Evolutionary conservation across 257 asterid genomes (phyloP).

Genomic region (Nicotiana paniculata): DNA sequence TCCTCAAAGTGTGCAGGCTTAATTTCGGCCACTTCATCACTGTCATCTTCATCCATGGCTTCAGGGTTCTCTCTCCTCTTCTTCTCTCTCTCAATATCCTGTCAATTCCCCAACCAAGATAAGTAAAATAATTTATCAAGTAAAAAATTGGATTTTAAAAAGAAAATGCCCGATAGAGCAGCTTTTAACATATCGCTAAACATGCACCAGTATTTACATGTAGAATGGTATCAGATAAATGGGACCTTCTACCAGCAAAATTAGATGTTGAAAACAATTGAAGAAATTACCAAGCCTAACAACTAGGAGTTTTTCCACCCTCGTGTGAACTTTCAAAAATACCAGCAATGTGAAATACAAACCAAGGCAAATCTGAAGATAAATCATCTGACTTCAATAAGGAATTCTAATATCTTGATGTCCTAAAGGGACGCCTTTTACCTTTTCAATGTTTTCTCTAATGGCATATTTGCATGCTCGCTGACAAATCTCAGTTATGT

Average conservation of each 20-base stretch:
- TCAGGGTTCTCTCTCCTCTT: conserved; percentile 56
- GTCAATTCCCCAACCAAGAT: background rate
- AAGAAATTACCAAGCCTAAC: background rate
- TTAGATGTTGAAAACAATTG: background rate
- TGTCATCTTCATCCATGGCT: conserved; percentile 79
- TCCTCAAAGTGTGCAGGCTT: conserved; percentile 78
- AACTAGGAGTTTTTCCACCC: background rate
- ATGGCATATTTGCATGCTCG: conserved; percentile 91
- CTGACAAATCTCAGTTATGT: conserved; percentile 85
- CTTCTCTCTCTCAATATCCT: conserved; percentile 80
- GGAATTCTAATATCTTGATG: background rate
- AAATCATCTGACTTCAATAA: background rate
- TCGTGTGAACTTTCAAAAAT: background rate
- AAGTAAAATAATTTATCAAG: background rate
- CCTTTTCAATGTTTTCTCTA: conserved; percentile 85
- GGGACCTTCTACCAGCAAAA: background rate
- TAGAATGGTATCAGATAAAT: background rate
- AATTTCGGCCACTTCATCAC: conserved; percentile 70
- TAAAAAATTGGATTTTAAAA: too few relatives aligned
- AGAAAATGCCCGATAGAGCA: too few relatives aligned
- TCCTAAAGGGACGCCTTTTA: conserved; percentile 13
- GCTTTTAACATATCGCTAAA: background rate
- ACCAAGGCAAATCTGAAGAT: background rate
- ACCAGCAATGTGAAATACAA: background rate
- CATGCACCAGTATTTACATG: background rate